Evolutionary conservation across 345 rosid genomes (phyloP), one percentile per base, ranked within the genome.

Genomic region (Euphorbia pulcherrima): DNA sequence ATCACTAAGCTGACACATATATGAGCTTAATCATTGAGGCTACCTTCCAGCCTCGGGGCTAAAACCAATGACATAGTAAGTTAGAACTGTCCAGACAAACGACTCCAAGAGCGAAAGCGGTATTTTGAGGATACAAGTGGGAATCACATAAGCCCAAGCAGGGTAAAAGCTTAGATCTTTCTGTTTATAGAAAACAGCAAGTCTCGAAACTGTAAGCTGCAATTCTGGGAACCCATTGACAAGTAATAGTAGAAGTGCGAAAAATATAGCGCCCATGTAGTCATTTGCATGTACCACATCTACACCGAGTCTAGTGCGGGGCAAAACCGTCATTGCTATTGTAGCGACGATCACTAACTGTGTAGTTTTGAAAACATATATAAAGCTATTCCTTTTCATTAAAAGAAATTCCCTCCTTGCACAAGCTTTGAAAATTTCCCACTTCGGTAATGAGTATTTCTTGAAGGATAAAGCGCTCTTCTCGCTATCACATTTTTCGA

Each of bases 51-150:
- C 80, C 74, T 89, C 88, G 41, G 96, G 94, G 73, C 85, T 82
- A 72, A 83, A 89, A 53, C 98, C 98, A 26, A 85, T 84, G 62
- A 77, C 89, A 75, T 85, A 89, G 81, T 92, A 92, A 17, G 96
- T 83, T 20, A 89, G 85, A 60, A 78, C 62, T 4, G 89, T 84
- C 94, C 90, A 88, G 27, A 80, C 81, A 6, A 84, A 50, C 41
- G 89, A 72, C 71, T 83, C 84, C 44, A 86, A 12, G 16, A 88
- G 60, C 1, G 89, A 86, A 40, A 86, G 65, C 17, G 94, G 90
- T 57, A 86, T 16, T 66, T 82, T 83, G 44, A 86, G 68, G n/a
- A 86, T 23, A 13, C 82, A 56, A 46, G 87, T 76, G 8, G 94
- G 90, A 57, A 88, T 64, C 23, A 83, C 86, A 68, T 82, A 88